These are phyloP conservation scores for Niebla homalea DNA, from an alignment of 495 filamentous ascomycete species.

Conservation along the genomic window DNA sequence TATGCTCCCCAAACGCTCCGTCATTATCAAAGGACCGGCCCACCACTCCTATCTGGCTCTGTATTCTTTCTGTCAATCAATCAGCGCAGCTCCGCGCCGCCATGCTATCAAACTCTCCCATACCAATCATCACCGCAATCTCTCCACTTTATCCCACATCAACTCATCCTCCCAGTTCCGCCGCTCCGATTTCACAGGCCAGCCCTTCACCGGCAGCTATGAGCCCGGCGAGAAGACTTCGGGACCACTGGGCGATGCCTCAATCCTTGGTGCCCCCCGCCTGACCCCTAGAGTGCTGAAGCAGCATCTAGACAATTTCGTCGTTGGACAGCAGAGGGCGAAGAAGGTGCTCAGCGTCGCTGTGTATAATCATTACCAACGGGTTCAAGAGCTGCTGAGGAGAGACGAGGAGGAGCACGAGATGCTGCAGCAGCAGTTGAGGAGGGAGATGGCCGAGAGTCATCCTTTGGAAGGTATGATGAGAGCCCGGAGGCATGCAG, in stretches of 20 bases:
- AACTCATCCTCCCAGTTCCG: slow-evolving; percentile 38
- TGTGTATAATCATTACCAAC: slow-evolving; percentile 95
- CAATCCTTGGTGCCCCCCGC: slow-evolving; percentile 49
- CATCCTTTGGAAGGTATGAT: slow-evolving; percentile 45
- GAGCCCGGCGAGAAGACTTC: slow-evolving; percentile 52
- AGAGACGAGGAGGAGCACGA: slow-evolving; percentile 68
- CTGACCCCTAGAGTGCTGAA: slow-evolving; percentile 78
- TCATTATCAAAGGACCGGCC: slow-evolving; percentile 3
- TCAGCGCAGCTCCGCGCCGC: too few relatives aligned
- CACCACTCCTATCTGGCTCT: slow-evolving; percentile 29
- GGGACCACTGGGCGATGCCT: slow-evolving; percentile 43
- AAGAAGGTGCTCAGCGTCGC: slow-evolving; percentile 89
- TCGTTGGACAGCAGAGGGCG: slow-evolving; percentile 91
- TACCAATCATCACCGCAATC: slow-evolving; percentile 7
- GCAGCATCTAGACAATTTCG: slow-evolving; percentile 84
- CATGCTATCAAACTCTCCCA: too few relatives aligned
- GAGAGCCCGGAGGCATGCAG: background rate
- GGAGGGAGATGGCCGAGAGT: slow-evolving; percentile 34
- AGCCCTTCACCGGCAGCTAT: slow-evolving; percentile 63
- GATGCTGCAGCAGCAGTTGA: slow-evolving; percentile 34
- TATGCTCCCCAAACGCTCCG: too few relatives aligned
- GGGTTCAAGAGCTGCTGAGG: slow-evolving; percentile 61
- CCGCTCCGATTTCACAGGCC: slow-evolving; percentile 48
- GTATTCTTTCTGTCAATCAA: slow-evolving; percentile 9
- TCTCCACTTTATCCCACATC: slow-evolving; percentile 21